phyloP scores from a whole-genome alignment of 805 yeast species.

The Cyberlindnera samutprakarnensis region DNA sequence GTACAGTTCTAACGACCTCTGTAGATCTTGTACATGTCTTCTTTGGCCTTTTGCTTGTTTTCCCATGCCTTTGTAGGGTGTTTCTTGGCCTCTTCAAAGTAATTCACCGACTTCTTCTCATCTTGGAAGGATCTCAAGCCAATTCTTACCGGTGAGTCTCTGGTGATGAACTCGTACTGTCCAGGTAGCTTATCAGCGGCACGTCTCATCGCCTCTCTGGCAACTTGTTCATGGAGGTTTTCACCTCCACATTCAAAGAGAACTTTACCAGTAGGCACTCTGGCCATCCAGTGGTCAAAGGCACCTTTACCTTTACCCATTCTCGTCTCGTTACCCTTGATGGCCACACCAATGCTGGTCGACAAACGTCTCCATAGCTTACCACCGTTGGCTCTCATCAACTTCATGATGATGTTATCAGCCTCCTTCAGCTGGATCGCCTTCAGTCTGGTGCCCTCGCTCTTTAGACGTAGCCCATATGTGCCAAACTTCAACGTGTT shows the following conservation, averaged over 20 bases:
- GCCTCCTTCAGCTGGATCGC: conserved; percentile 91
- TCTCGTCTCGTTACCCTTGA: conserved; percentile 97
- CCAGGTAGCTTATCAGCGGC: conserved; percentile 94
- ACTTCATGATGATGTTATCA: conserved; percentile 76
- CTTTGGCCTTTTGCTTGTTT: conserved; percentile 43
- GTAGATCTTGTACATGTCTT: conserved; percentile 48
- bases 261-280: conserved; percentile 94
- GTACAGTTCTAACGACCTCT: conserved; percentile 61
- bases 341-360: conserved; percentile 84
- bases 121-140: conserved; percentile 53
- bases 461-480: conserved; percentile 78
- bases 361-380: conserved; percentile 71
- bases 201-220: conserved; percentile 82
- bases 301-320: conserved; percentile 99
- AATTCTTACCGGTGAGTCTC: conserved; percentile 58
- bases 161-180: conserved; percentile 72
- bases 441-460: conserved; percentile 80
- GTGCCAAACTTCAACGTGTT: conserved; percentile 74
- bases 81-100: conserved; percentile 42
- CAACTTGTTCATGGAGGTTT: conserved; percentile 78
- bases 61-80: conserved; percentile 61
- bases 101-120: conserved; percentile 39
- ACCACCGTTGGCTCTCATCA: conserved; percentile 73
- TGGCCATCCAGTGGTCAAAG: conserved; percentile 93
- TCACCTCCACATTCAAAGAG: conserved; percentile 76